Evolutionary conservation across 2,329 filamentous ascomycete genomes (phyloP).

Genomic region (Leptographium procerum): DNA sequence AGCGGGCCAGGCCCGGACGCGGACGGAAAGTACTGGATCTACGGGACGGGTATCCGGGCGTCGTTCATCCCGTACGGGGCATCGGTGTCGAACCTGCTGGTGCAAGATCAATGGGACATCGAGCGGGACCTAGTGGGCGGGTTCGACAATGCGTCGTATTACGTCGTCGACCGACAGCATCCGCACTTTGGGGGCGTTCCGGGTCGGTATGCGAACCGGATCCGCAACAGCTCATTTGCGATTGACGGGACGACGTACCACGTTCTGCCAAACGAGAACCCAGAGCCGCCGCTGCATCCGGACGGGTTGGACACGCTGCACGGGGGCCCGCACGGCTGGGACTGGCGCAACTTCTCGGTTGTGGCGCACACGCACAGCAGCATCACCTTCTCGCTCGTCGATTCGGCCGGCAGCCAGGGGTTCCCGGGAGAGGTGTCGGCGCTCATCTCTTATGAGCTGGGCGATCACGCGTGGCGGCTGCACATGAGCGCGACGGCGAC

Average conservation of each 20-base stretch:
- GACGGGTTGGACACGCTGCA: constrained; percentile 54
- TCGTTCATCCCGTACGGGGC: constrained; percentile 66
- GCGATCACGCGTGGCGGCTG: constrained; percentile 56
- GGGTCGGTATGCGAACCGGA: constrained; percentile 70
- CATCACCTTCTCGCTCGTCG: constrained; percentile 66
- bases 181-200: constrained; percentile 63
- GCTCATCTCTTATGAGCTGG: constrained; percentile 62
- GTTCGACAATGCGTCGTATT: constrained; percentile 66
- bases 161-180: constrained; percentile 51
- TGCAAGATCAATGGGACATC: constrained; percentile 57
- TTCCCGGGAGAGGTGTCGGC: constrained; percentile 70
- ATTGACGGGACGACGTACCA: constrained; percentile 53
- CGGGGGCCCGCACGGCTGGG: constrained; percentile 61
- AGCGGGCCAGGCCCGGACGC: constrained; percentile 32
- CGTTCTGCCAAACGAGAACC: constrained; percentile 52
- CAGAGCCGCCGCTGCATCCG: constrained; percentile 33
- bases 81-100: constrained; percentile 58
- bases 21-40: constrained; percentile 62
- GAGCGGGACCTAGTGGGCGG: constrained; percentile 61
- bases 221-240: constrained; percentile 63
- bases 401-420: constrained; percentile 61
- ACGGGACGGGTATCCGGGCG: constrained; percentile 53
- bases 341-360: constrained; percentile 68
- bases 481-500: constrained; percentile 61
- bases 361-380: constrained; percentile 53